These are phyloP conservation scores for Cryptococcus sp. DNA, from an alignment of 1,284 basidiomycete genomes.

Conservation along the genomic window DNA sequence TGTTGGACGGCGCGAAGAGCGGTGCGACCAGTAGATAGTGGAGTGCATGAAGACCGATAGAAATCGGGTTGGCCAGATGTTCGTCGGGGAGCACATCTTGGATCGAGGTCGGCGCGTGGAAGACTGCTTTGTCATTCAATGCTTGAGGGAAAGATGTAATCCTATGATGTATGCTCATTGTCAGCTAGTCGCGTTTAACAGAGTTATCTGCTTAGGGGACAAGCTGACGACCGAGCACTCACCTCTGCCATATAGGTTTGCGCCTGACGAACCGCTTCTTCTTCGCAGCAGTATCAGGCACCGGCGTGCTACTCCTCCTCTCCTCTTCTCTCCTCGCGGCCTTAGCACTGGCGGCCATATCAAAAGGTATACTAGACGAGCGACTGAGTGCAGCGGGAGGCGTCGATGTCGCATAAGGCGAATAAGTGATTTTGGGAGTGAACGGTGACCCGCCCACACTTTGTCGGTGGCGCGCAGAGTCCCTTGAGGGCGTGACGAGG, in stretches of 20 bases:
- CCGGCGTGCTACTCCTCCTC: conserved; percentile 7
- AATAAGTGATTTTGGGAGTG: conserved; percentile 38
- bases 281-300: conserved; percentile 9
- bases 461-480: conserved; percentile 12
- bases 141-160: conserved; percentile 27
- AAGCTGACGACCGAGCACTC: background rate
- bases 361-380: conserved; percentile 42
- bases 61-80: conserved; percentile 43
- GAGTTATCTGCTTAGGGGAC: conserved; percentile 5
- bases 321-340: conserved; percentile 31
- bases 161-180: conserved; percentile 16
- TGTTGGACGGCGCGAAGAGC: conserved; percentile 26
- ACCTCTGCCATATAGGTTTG: conserved; percentile 42
- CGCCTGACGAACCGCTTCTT: conserved; percentile 42
- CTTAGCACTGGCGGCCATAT: conserved; percentile 42
- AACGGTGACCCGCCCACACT: conserved; percentile 10
- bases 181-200: background rate
- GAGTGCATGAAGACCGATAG: conserved; percentile 34
- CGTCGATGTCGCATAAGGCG: conserved; percentile 41
- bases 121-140: conserved; percentile 30
- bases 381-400: conserved; percentile 39
- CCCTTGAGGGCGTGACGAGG: background rate
- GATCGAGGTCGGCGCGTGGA: conserved; percentile 32
- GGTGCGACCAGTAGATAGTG: conserved; percentile 46
- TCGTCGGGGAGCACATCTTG: conserved; percentile 40